Evolutionary conservation across 1,139 yeast genomes (phyloP).

Genomic region (Pneumocystis canis): DNA sequence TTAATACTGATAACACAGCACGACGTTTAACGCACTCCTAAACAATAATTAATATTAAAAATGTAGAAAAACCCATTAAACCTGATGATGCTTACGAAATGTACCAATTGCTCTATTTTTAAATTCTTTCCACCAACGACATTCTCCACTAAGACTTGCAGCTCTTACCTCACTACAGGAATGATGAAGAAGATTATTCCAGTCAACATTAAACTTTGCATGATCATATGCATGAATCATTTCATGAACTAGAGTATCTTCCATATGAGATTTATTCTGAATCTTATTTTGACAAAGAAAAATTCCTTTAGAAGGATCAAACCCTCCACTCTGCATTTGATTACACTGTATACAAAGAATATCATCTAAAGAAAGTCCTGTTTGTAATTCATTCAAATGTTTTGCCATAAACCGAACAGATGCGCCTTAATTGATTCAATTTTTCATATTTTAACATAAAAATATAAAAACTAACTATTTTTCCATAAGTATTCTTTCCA

Average conservation of each 20-base stretch:
- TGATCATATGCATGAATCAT: conserved; percentile 88
- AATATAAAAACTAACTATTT: conserved; percentile 26
- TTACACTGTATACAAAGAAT: conserved; percentile 77
- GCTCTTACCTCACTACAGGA: conserved; percentile 90
- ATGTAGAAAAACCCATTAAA: not conserved
- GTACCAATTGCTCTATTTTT: conserved; percentile 32
- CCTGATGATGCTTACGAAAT: conserved; percentile 76
- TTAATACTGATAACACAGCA: conserved; percentile 69
- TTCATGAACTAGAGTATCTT: conserved; percentile 85
- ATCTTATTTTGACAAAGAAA: conserved; percentile 76
- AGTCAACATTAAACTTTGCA: conserved; percentile 70
- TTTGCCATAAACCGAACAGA: conserved; percentile 78
- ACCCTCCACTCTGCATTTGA: conserved; percentile 82
- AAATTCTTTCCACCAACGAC: conserved; percentile 78
- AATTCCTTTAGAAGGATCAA: conserved; percentile 78
- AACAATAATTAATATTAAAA: not conserved
- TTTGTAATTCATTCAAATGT: conserved; percentile 60
- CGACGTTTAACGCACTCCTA: conserved; percentile 63
- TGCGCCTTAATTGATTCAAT: conserved; percentile 36
- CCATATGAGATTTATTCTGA: conserved; percentile 64
- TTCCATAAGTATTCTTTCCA: conserved; percentile 64
- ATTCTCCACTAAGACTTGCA: conserved; percentile 84
- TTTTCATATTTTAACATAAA: not conserved
- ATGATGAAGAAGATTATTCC: conserved; percentile 74
- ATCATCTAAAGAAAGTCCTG: conserved; percentile 33